Evolutionary conservation across 345 rosid genomes (phyloP), one percentile per base, ranked within the genome.

Genomic region (Eucalyptus pauciflora): DNA sequence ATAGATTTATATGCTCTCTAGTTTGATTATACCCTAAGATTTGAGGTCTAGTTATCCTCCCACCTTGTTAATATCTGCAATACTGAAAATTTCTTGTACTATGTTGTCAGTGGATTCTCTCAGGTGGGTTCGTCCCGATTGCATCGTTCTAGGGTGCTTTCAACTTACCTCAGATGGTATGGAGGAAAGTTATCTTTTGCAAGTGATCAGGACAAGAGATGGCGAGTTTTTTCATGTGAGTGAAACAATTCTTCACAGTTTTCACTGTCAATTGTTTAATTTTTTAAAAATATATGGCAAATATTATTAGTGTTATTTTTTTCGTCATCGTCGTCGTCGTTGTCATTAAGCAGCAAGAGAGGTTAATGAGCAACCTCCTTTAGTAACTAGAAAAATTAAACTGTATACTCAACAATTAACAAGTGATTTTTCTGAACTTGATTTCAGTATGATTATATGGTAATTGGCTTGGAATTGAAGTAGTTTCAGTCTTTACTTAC

Each of bases 101-200:
- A 89, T 88, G 93, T 92, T 91, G 88, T 92, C 97, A 96, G 99
- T 98, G 94, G 99, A 98, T 95, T 94, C 96, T 90, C 93, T 98
- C 92, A 93, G 87, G 91, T 98, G 99, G 99, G 90, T 98, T 79
- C 96, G 95, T 86, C 90, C 46, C 56, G 97, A 95, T 92, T 95
- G 96, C 90, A 94, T 98, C 52, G 79, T 98, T 86, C 86, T 98
- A 4, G 99, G 99, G 87, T 94, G 98, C 95, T 94, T 92, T 91
- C 94, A 94, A 89, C 92, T 94, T 83, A 92, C 92, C 86, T 91
- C 88, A 7, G 98, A 95, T 88, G 98, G 93, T 62, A 87, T 87
- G 90, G 99, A 95, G 91, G 97, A 95, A 92, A 92, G 93, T 92
- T 98, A 96, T 94, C 89, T 94, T 90, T 91, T 95, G 88, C 97